Base-by-base conservation (phyloP, 169 alveolate genomes). In the Cytauxzoon felis region DNA sequence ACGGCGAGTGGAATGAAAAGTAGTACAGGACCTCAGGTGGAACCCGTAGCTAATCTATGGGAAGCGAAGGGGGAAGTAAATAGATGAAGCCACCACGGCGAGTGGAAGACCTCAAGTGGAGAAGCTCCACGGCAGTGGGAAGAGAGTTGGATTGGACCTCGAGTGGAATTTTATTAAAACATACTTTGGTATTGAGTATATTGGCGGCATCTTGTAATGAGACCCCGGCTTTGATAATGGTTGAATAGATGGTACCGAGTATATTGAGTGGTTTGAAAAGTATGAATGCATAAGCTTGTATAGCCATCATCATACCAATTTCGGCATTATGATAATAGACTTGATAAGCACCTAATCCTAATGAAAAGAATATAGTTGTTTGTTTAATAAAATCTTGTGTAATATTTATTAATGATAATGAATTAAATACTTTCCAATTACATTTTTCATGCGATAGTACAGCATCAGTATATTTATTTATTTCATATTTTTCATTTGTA, bases 161-260 rank as follows among this genome's bases (percentile, higher is more conserved):
- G n/a, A 13, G 45, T 38, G 45, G 13, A n/a, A 38, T 38, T 38
- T 13, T 38, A 38, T n/a, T n/a, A n/a, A n/a, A n/a, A n/a, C n/a
- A n/a, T 60, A 50, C 69, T 49, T 53, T 8, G 56, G 33, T 36
- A 45, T 65, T 42, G 59, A 64, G 13, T 73, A 75, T 36, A 38
- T 36, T 32, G 11, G 72, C 72, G 33, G 56, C 79, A 19, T 59
- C 65, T 53, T 64, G 69, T n/a, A 75, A 19, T 2, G 80, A 78
- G 13, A 70, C 80, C 13, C 47, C 13, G 13, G 80, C 68, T 53
- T 76, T 70, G 11, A 78, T 64, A 5, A 85, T 76, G 36, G 72
- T 70, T 11, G 84, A 51, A 65, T 85, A 85, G 43, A 85, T 61
- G 0, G 89, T 85, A 16, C 91, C 91, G 54, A 85, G 68, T 13